Evolutionary conservation across 441 rosid genomes (phyloP).

Genomic region (Croton setiger): DNA sequence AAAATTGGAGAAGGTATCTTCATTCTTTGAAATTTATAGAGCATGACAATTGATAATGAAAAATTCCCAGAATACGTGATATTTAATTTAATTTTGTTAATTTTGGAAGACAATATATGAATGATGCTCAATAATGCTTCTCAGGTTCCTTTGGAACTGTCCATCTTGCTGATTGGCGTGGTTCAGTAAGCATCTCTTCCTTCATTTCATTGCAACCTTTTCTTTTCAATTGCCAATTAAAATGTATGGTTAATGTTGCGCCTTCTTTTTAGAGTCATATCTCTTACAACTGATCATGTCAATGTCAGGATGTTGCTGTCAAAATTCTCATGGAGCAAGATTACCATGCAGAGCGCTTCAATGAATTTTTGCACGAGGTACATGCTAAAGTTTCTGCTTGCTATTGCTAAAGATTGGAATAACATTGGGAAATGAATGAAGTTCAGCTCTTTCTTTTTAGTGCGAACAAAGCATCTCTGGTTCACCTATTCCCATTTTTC

Average conservation of each 20-base stretch:
- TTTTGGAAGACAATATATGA: conserved; percentile 12
- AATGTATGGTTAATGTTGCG: not conserved
- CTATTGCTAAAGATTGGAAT: not conserved
- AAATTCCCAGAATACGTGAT: not conserved
- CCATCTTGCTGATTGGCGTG: conserved; percentile 94
- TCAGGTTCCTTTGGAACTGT: conserved; percentile 98
- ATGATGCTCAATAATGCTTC: conserved; percentile 26
- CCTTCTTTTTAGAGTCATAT: conserved; percentile 9
- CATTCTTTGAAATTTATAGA: conserved; percentile 7
- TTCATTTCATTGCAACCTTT: not conserved
- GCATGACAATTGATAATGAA: not conserved
- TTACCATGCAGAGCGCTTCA: conserved; percentile 65
- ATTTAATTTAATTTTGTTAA: not conserved
- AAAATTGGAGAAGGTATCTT: conserved; percentile 83
- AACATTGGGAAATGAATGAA: not conserved
- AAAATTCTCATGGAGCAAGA: conserved; percentile 96
- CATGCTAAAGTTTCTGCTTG: conserved; percentile 8
- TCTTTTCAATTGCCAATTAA: not conserved
- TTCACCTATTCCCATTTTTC: conserved; percentile 17
- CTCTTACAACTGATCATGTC: conserved; percentile 12
- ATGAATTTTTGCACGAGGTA: conserved; percentile 93
- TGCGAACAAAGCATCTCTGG: not conserved
- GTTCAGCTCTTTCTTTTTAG: conserved; percentile 4
- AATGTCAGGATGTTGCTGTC: conserved; percentile 89
- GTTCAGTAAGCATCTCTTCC: conserved; percentile 53